phyloP scores from a whole-genome alignment of 768 basidiomycete species.

The Vishniacozyma victoriae region DNA sequence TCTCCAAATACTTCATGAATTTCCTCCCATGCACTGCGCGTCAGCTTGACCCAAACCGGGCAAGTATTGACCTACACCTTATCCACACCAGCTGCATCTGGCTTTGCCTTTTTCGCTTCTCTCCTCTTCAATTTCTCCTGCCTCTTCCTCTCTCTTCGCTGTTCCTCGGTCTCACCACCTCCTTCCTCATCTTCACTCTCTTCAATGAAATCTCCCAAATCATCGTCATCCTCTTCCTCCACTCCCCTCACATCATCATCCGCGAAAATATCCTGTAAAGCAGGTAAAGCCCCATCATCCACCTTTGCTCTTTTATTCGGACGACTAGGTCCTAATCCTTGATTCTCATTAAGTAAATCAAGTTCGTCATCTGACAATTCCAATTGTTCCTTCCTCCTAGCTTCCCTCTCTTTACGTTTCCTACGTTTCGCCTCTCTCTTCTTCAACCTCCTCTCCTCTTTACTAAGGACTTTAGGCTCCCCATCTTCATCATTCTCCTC shows the following conservation, averaged over 20 bases:
- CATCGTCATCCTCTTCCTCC: slow-evolving; percentile 59
- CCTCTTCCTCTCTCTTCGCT: slow-evolving; percentile 61
- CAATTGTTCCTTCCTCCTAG: slow-evolving; percentile 54
- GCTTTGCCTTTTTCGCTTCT: slow-evolving; percentile 59
- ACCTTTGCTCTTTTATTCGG: slow-evolving; percentile 68
- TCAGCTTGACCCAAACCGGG: not conserved
- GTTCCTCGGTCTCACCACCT: slow-evolving; percentile 68
- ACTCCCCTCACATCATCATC: slow-evolving; percentile 59
- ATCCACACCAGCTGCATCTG: slow-evolving; percentile 68
- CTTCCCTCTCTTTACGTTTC: slow-evolving; percentile 54
- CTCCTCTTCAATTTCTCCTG: slow-evolving; percentile 53
- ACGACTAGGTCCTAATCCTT: slow-evolving; percentile 56
- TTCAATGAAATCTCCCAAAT: slow-evolving; percentile 67
- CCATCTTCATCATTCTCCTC: slow-evolving; percentile 53
- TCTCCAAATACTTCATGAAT: slow-evolving; percentile 94
- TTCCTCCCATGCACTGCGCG: slow-evolving; percentile 79
- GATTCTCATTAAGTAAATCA: slow-evolving; percentile 77
- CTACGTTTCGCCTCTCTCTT: slow-evolving; percentile 55
- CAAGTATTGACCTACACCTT: slow-evolving; percentile 62
- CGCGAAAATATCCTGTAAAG: slow-evolving; percentile 67
- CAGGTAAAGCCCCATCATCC: slow-evolving; percentile 63
- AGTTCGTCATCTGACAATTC: slow-evolving; percentile 77
- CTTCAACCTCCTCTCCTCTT: slow-evolving; percentile 50
- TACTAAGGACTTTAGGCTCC: slow-evolving; percentile 53
- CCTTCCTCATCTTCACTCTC: slow-evolving; percentile 59